Conservation (phyloP, 1,139 yeast species). For the Suhomyces ambrosiae region DNA sequence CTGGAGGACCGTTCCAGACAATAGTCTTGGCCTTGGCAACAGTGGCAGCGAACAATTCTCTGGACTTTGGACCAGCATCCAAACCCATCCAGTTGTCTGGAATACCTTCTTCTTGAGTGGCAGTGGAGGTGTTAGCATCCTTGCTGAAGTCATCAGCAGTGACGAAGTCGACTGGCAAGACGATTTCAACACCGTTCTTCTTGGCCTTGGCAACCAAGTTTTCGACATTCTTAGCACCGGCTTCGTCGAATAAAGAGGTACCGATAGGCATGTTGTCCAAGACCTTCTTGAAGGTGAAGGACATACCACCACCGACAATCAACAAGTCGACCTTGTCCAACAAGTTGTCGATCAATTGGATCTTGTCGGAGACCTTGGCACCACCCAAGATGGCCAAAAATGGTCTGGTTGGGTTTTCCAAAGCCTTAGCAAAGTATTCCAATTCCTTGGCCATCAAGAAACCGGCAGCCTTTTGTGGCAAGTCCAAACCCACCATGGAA, state of each 20-base stretch:
- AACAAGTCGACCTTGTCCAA: conserved; percentile 90
- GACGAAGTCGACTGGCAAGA: conserved; percentile 90
- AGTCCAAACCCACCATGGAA: conserved; percentile 93
- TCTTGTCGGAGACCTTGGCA: conserved; percentile 97
- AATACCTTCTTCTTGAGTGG: conserved; percentile 85
- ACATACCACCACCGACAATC: conserved; percentile 99
- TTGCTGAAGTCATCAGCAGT: conserved; percentile 91
- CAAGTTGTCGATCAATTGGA: conserved; percentile 94
- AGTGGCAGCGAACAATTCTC: conserved; percentile 71
- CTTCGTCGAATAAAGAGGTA: conserved; percentile 84
- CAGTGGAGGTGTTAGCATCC: conserved; percentile 80
- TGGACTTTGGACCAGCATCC: conserved; percentile 89
- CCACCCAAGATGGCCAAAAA: conserved; percentile 98
- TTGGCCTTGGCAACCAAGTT: conserved; percentile 90
- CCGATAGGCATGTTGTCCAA: conserved; percentile 84
- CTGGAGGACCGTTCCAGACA: conserved; percentile 99
- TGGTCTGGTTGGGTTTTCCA: conserved; percentile 95
- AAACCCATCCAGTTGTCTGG: conserved; percentile 94
- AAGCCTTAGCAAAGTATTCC: conserved; percentile 93
- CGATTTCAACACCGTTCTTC: conserved; percentile 87
- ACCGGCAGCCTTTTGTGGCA: conserved; percentile 94
- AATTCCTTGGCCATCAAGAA: conserved; percentile 96
- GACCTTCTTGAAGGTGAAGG: conserved; percentile 96
- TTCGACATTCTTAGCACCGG: conserved; percentile 91
- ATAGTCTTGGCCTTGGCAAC: conserved; percentile 93